Percentiles rank a stretch among this genome's conserved stretches.
These are phyloP conservation scores for Kazachstania sp. DNA, from an alignment of 1,139 yeast species.

Conservation along the genomic window DNA sequence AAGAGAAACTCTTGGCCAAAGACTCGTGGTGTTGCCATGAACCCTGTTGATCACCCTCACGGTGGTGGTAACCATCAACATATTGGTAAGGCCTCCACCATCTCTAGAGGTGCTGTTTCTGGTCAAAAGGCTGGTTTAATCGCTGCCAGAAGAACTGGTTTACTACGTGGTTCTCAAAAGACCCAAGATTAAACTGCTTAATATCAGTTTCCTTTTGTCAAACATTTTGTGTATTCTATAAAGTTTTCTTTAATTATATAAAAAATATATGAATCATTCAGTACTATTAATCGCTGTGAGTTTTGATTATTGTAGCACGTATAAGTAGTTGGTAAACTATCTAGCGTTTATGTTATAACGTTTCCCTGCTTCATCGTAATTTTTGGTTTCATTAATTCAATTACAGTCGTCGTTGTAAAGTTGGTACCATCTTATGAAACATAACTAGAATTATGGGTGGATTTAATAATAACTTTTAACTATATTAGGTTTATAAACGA, in stretches of 20 bases:
- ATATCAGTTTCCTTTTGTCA: slow-evolving; percentile 9
- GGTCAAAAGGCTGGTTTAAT: slow-evolving; percentile 99
- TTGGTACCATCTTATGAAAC: too few relatives aligned
- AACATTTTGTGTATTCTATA: slow-evolving; percentile 10
- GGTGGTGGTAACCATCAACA: slow-evolving; percentile 99
- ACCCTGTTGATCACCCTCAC: slow-evolving; percentile 99
- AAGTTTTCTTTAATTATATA: slow-evolving; percentile 8
- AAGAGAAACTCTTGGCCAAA: slow-evolving; percentile 99
- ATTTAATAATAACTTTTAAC: too few relatives aligned
- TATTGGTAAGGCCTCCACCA: slow-evolving; percentile 99
- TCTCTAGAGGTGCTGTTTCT: slow-evolving; percentile 98
- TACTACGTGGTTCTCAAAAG: slow-evolving; percentile 99
- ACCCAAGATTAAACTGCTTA: slow-evolving; percentile 57
- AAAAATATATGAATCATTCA: slow-evolving; percentile 9
- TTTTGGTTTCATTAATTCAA: too few relatives aligned
- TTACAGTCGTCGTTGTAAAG: too few relatives aligned
- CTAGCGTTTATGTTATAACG: too few relatives aligned
- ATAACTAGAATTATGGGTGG: too few relatives aligned
- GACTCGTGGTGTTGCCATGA: slow-evolving; percentile 99
- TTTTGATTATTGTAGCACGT: too few relatives aligned
- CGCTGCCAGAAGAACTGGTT: slow-evolving; percentile 99
- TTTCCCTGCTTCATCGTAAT: too few relatives aligned
- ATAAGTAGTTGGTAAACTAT: too few relatives aligned
- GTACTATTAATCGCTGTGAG: slow-evolving; percentile 5
- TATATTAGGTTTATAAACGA: too few relatives aligned